Base-by-base conservation (phyloP, 169 alveolate species). In the Fabrea salina region DNA sequence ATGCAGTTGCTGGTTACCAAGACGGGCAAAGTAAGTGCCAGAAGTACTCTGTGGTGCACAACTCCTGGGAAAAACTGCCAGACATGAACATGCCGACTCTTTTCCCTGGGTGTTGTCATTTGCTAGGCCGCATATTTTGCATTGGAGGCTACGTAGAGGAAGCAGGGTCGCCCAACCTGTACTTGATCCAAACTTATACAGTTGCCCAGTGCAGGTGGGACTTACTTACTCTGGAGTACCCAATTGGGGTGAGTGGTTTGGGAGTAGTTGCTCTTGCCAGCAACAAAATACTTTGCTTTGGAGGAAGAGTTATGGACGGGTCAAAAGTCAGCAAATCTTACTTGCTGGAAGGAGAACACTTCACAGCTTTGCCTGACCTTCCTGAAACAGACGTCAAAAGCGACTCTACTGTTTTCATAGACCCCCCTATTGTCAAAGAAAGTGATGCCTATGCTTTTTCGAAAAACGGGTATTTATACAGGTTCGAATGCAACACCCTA, bases 1-100 rank as follows among this genome's bases (percentile, higher is more conserved):
- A 68, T 47, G 78, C 78, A 13, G 39, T 68, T n/a, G 78, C 78
- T 41, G 78, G 78, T 33, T 33, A 16, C 56, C 56, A 47, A 47
- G 56, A n/a, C 50, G 37, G 44, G 7, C 32, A 68, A 44, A 43
- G 50, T 11, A 16, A 25, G 13, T 68, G 78, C 32, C 39, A 37
- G 59, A 43, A 44, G 27, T 68, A 43, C 16, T 16, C 37, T 37
- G 8, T 43, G 16, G 61, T 25, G 1, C 11, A 11, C n/a, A n/a
- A 68, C 1, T 11, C 13, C 13, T 68, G 78, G 37, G 41, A n/a
- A 8, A n/a, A 40, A 1, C 7, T 68, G 25, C 35, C 32, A 11
- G 1, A 19, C 7, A 40, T 68, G 67, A 25, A 57, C 0, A 25
- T 11, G 1, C n/a, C 22, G 11, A 68, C 78, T 16, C 44, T 68